Base-by-base conservation (phyloP, 805 yeast species). In the Candida corydali region DNA sequence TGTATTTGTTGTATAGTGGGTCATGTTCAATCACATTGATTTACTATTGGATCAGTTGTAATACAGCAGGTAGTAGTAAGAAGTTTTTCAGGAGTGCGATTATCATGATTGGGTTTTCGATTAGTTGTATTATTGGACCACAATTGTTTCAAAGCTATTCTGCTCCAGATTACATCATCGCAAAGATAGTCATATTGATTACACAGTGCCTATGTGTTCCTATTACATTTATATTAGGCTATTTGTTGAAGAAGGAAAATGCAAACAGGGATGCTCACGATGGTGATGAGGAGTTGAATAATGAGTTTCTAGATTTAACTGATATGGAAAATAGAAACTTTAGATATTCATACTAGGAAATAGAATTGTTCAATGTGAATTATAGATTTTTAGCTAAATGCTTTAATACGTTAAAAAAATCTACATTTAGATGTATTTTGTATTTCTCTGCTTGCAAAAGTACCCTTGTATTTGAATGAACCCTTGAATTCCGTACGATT, bases 31-130 rank as follows among this genome's bases (percentile, higher is more conserved):
- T 75, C 37, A 75, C 82, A 1, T 63, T 78, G 36, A 62, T 78
- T 20, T 78, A 76, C 47, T 70, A 78, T 4, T 78, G 83, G 84
- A 75, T 75, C 42, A 69, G 74, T 38, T 70, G 80, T 31, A 78
- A 83, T 53, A 72, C 80, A 24, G 79, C 88, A 1, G 93, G 93
- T 9, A 75, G 77, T 43, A 82, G 89, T n/a, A 85, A 85, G 57
- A 78, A 82, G 47, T 67, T 78, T 45, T 69, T 77, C 4, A 69
- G 76, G 18, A 75, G 76, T 36, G 80, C 82, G 5, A 54, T 79
- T 24, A 71, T 71, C 32, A 67, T 83, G 55, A 69, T 82, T 40
- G 82, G 78, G 4, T 84, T 80, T 52, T 77, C 85, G 27, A 73
- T 76, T 30, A 85, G 86, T 11, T 78, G 80, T 46, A 57, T 82